Evolutionary conservation across 2,329 filamentous ascomycete species (phyloP).

Genomic region (Fusarium gaditjirri): DNA sequence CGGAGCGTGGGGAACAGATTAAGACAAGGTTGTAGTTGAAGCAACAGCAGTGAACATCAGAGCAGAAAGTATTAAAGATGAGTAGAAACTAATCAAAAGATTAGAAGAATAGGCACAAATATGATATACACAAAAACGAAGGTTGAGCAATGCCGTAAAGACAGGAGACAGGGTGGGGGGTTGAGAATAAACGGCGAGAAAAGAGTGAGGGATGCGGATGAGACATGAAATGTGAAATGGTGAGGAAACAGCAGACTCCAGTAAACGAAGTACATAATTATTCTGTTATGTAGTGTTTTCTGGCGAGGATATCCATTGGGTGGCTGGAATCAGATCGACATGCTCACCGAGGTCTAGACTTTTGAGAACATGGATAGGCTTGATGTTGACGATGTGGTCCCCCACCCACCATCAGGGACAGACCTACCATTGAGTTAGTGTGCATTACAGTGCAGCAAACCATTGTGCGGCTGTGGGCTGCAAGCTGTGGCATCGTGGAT

Average conservation of each 20-base stretch:
- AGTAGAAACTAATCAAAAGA: background rate
- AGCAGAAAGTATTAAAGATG: background rate
- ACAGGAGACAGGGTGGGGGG: background rate
- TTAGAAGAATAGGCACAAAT: background rate
- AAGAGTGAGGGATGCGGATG: background rate
- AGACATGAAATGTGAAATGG: conserved; percentile 6
- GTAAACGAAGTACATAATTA: conserved; percentile 5
- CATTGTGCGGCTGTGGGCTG: conserved; percentile 15
- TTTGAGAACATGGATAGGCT: conserved; percentile 26
- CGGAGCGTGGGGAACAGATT: conserved; percentile 18
- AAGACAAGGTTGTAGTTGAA: background rate
- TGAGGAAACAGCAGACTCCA: conserved; percentile 5
- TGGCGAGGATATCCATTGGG: conserved; percentile 27
- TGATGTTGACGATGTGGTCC: conserved; percentile 21
- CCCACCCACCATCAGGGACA: conserved; percentile 34
- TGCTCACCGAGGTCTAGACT: conserved; percentile 41
- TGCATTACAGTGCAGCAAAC: conserved; percentile 12
- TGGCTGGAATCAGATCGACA: conserved; percentile 35
- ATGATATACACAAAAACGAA: background rate
- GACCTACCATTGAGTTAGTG: conserved; percentile 20
- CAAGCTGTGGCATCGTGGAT: conserved; percentile 19
- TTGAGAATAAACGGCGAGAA: background rate
- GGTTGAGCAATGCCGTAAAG: background rate
- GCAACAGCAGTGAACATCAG: conserved; percentile 23
- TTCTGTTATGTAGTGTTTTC: conserved; percentile 30